Evolutionary conservation across 2,329 filamentous ascomycete species (phyloP).

Genomic region (Elsinoe perseae): DNA sequence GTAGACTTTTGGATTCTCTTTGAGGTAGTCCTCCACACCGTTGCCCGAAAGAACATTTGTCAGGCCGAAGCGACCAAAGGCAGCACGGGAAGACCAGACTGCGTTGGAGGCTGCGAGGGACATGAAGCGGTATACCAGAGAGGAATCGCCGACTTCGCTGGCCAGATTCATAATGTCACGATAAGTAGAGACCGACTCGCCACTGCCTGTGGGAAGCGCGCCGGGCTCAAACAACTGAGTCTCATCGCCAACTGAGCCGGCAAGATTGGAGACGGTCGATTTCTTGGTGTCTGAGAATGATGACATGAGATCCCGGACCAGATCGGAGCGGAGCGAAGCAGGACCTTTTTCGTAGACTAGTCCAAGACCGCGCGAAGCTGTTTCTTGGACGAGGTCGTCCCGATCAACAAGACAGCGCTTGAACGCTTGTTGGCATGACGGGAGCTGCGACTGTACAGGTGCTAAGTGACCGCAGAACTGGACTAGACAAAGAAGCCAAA

Average conservation of each 20-base stretch:
- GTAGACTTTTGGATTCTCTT: conserved; percentile 85
- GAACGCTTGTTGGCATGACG: conserved; percentile 78
- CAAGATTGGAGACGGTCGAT: conserved; percentile 48
- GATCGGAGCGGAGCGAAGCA: conserved; percentile 65
- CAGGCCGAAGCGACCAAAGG: conserved; percentile 88
- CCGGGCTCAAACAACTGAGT: conserved; percentile 92
- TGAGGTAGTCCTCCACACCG: conserved; percentile 55
- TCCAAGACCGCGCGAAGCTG: conserved; percentile 81
- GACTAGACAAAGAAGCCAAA: conserved; percentile 88
- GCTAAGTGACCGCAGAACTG: conserved; percentile 79
- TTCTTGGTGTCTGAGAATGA: conserved; percentile 72
- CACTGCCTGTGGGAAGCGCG: conserved; percentile 80
- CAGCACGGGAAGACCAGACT: conserved; percentile 94
- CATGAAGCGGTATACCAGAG: conserved; percentile 98
- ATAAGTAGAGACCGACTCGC: conserved; percentile 78
- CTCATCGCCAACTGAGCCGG: conserved; percentile 72
- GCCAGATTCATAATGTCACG: conserved; percentile 94
- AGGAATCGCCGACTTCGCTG: conserved; percentile 93
- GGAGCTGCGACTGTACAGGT: conserved; percentile 64
- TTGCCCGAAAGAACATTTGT: conserved; percentile 78
- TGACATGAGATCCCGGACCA: conserved; percentile 80
- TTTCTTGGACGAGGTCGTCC: conserved; percentile 93
- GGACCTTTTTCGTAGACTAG: conserved; percentile 92
- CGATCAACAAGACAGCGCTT: conserved; percentile 78
- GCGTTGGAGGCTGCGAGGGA: conserved; percentile 90